Evolutionary conservation across 1,139 yeast genomes (phyloP), one percentile per base, ranked within the genome.

Genomic region (Suhomyces kunorum): DNA sequence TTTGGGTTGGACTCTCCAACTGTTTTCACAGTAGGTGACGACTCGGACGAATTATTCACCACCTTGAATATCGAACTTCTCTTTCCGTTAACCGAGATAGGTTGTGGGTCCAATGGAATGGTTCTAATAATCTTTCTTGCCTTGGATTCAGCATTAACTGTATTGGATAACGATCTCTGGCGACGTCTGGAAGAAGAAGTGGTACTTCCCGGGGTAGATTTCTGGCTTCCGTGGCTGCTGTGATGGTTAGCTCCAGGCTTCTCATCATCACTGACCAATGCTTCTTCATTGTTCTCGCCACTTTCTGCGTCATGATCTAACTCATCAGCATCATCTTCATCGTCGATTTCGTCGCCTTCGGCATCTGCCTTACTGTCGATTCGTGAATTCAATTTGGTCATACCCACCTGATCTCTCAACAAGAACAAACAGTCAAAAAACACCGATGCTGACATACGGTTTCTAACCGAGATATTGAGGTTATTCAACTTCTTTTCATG

Each of bases 401-500:
- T 83, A 11, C 96, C 97, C 44, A 87, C 88, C 57, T 87, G 86
- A 50, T 87, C 92, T 51, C 96, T 71, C 52, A 90, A 67, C 6
- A 87, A 74, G 78, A 89, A 86, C 42, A 92, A 66, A 54, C 92
- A 83, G 60, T 92, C 98, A 59, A 90, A 92, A 54, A 92, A 88
- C 2, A 90, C 89, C 40, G 94, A 84, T 0, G 96, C 96, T 5
- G 95, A 79, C 95, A 87, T 84, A 49, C 97, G 75, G 8, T 94
- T 82, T 34, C 87, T 73, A 9, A 89, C 83, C 2, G 76, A 74
- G 11, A 89, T 80, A 28, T 74, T 58, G 32, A 70, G 58, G 17
- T 53, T 54, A 19, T 66, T 61, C 44, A 56, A 37, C 30, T 66
- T 61, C 54, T 70, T 70, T 39, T 74, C 76, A 44, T 78, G 74